Base-by-base conservation (phyloP, 176 grass and related monocot genomes). In the Paspalum notatum region DNA sequence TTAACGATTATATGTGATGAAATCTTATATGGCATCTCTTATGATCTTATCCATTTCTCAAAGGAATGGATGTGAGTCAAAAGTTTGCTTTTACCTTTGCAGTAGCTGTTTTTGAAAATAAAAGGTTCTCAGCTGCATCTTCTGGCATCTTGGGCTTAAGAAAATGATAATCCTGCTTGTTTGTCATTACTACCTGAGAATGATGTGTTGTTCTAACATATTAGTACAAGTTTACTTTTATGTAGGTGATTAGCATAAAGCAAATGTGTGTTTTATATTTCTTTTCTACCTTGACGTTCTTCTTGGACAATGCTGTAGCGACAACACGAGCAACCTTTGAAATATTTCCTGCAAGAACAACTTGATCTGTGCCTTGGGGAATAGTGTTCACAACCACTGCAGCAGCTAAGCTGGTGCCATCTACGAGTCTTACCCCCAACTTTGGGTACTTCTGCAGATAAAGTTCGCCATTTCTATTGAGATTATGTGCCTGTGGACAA, bases 401-500 rank as follows among this genome's bases (percentile, higher is more conserved):
- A 64, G 92, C 83, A 71, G 92, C 95, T 89, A 98, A 83, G 78
- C 92, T 87, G 74, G 85, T 98, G 66, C 92, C 95, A 78, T 98
- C 95, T 39, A 98, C 95, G 42, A 98, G 85, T 82, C 82, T 92
- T 68, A 92, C 74, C 47, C 82, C 78, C 62, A 93, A 80, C 20
- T 98, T 85, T 51, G 90, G 92, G 70, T 91, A 88, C 68, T 98
- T 98, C 64, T 89, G 88, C 45, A 94, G 77, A 69, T 98, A 98
- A 38, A 93, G 68, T 64, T 83, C 74, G 5, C 95, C 95, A 51
- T 61, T 91, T 83, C 58, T 81, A 71, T 94, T 98, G 56, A 98
- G 86, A 74, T 87, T 78, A 80, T 87, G 80, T 68, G 62, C 84
- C 95, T 98, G 68, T 81, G 16, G 37, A 63, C 11, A 48, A 78